Evolutionary conservation across 1,139 yeast genomes (phyloP).

Genomic region (Scheffersomyces illinoinensis): DNA sequence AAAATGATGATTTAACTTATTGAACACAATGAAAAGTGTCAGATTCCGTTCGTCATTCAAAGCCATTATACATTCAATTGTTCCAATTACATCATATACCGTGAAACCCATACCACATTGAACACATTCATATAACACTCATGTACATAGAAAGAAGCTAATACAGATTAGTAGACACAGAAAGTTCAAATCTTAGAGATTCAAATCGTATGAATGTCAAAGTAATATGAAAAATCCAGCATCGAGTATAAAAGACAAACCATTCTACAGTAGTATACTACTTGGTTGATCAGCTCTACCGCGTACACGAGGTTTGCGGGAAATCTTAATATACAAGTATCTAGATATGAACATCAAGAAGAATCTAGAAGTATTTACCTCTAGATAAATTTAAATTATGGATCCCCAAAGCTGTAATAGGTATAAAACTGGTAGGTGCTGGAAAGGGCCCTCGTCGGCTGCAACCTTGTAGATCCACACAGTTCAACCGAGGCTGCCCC

Average conservation of each 20-base stretch:
- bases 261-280: neutral
- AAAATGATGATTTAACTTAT: neutral
- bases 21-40: neutral
- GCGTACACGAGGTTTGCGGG: no score
- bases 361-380: neutral
- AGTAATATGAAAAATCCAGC: neutral
- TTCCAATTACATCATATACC: neutral
- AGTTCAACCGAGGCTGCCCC: slow-evolving; percentile 1
- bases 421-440: no score
- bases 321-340: neutral
- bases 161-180: neutral
- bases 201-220: neutral
- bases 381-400: neutral
- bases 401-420: neutral
- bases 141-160: neutral
- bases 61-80: neutral
- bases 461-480: slow-evolving; percentile 7
- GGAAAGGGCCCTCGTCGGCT: neutral
- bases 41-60: neutral
- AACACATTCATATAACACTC: neutral
- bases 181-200: neutral
- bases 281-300: neutral
- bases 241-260: neutral
- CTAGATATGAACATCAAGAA: neutral
- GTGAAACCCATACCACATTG: neutral